Base-by-base conservation (phyloP, 306 rosid species). In the Prinsepia uniflora region DNA sequence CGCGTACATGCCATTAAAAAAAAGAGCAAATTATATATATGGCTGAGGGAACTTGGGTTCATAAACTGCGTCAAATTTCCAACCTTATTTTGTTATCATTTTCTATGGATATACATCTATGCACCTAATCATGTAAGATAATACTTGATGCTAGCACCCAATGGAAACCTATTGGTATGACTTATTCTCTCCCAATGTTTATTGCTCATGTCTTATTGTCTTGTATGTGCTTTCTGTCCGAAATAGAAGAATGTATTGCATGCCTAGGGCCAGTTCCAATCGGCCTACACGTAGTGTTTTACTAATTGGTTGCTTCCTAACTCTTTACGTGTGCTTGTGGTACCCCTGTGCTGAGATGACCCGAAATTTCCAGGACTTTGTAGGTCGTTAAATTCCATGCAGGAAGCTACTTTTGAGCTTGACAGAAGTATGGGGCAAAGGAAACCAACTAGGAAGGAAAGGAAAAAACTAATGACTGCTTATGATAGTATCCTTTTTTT, bases 401-500 rank as follows among this genome's bases (percentile, higher is more conserved):
- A 77, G 73, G 88, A 86, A 78, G 57, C 84, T 72, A 66, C 61
- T 46, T 36, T 83, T 83, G 91, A 82, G 83, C 77, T 76, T 66
- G 79, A 82, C 84, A 84, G 91, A 45, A 75, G 82, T 73, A 73
- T 75, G 61, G 73, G 81, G 65, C 85, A 82, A 46, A 87, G 85
- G 71, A 94, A 87, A 72, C 87, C 88, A 69, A 80, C 86, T 20
- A 90, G 88, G 86, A 94, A 86, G 73, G 94, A 87, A 83, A 87
- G 67, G 88, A 94, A 87, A 75, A 94, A 87, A 87, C 70, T 80
- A 76, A 54, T 81, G 45, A 74, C 78, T 72, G 81, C 81, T 68
- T 77, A 77, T 83, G 81, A 86, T 74, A 75, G 99, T 91, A 91
- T 91, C 99, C 96, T 79, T 71, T 58, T 79, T 70, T 10, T 40